phyloP scores from a whole-genome alignment of 108 stramenopile genomes.

The Discostella pseudostelligera region DNA sequence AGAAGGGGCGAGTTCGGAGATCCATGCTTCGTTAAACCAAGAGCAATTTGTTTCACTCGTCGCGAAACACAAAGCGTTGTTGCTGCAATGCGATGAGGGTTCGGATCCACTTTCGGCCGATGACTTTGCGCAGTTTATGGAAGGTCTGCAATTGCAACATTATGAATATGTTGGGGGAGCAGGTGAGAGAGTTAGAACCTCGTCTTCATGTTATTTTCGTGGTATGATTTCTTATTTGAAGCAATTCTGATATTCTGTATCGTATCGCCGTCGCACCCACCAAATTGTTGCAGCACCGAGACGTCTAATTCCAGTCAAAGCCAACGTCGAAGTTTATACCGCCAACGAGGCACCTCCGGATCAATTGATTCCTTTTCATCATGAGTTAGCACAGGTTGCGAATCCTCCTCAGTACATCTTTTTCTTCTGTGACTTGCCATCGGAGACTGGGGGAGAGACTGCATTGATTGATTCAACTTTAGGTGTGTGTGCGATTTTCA shows the following conservation, averaged over 20 bases:
- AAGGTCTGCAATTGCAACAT: conserved; percentile 44
- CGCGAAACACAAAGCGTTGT: conserved; percentile 67
- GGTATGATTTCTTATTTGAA: not conserved
- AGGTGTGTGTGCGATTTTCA: conserved; percentile 17
- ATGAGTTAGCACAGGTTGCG: conserved; percentile 76
- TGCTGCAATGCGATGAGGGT: conserved; percentile 52
- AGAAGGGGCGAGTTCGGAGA: conserved; percentile 21
- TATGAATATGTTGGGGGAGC: conserved; percentile 51
- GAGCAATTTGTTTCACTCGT: conserved; percentile 42
- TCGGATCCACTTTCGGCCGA: conserved; percentile 48
- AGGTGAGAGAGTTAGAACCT: conserved; percentile 9
- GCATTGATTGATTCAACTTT: conserved; percentile 73
- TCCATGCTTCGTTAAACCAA: conserved; percentile 19
- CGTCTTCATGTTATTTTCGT: too few species aligned
- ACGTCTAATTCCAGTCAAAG: conserved; percentile 54
- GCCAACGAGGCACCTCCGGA: conserved; percentile 79
- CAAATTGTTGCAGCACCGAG: conserved; percentile 66
- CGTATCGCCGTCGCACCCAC: not conserved
- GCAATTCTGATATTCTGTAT: not conserved
- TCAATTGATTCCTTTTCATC: conserved; percentile 83
- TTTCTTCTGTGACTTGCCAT: conserved; percentile 76
- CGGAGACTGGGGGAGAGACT: conserved; percentile 78
- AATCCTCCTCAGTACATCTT: conserved; percentile 75
- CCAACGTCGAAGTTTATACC: conserved; percentile 70
- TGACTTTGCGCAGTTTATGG: conserved; percentile 62